Conservation (phyloP, 208 protist species). For the Wallacemonas sp. region DNA sequence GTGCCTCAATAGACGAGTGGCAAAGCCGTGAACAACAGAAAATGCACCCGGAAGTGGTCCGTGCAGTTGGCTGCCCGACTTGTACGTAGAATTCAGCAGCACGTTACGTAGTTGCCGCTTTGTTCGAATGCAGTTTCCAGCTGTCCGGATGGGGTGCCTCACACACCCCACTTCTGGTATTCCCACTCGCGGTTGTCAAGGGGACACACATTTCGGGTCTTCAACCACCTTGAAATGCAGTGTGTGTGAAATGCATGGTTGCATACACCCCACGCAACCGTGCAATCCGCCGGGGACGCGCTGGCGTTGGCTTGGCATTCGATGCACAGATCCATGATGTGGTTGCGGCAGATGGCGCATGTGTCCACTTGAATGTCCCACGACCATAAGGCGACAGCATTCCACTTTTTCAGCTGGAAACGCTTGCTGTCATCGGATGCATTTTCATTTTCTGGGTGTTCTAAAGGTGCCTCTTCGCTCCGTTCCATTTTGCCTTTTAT, state of each 20-base stretch:
- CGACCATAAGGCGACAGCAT: conserved; percentile 98
- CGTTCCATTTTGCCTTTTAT: background rate
- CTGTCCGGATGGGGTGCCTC: conserved; percentile 6
- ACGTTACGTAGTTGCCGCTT: background rate
- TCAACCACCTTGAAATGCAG: conserved; percentile 98
- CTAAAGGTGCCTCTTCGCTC: background rate
- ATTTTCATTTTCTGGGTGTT: conserved; percentile 15
- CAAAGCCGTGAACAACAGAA: no score
- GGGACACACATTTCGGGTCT: conserved; percentile 98
- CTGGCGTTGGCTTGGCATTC: conserved; percentile 97
- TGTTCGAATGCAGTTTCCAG: background rate
- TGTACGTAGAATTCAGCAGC: background rate
- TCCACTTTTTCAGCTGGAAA: conserved; percentile 97
- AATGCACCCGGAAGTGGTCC: no score
- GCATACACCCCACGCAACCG: conserved; percentile 98
- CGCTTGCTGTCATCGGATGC: conserved; percentile 30
- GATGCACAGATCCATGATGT: conserved; percentile 99
- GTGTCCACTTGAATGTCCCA: conserved; percentile 99
- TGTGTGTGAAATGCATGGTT: conserved; percentile 99
- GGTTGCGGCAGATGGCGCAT: conserved; percentile 98
- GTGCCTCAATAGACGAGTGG: no score
- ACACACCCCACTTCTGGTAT: conserved; percentile 96
- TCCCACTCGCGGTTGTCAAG: conserved; percentile 98
- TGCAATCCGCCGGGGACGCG: conserved; percentile 94
- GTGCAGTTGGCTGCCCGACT: no score